Evolutionary conservation across 2,329 filamentous ascomycete genomes (phyloP), one percentile per base, ranked within the genome.

Genomic region (Hymenoscyphus fraxineus): DNA sequence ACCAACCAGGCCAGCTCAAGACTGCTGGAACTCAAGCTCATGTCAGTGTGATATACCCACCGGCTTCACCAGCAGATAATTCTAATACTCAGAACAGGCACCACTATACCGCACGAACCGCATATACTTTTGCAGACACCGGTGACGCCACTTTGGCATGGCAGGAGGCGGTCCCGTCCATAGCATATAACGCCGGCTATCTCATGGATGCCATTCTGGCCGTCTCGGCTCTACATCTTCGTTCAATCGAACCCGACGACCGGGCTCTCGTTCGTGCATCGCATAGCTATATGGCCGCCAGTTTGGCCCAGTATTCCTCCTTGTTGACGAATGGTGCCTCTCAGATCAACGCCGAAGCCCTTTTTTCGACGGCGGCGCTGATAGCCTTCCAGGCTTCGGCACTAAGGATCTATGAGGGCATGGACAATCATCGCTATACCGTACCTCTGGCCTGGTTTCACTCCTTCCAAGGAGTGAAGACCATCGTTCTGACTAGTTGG

Each of bases 381-480:
- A 85, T 92, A 73, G 79, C 89, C 71, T 86, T 92, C 75, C 81
- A 92, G 74, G 80, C 89, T 69, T 83, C 86, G 35, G 80, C 90
- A 51, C 81, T 86, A 59, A 78, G 89, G 70, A 81, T 87, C 65
- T 88, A 88, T 66, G 81, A 81, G 64, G 55, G 32, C 9, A 83
- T 85, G 60, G 84, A 86, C 3, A 76, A 77, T 58, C 77, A 80
- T 56, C 78, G 78, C 47, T 89, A 89, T 71, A 78, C 79, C 19
- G 75, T 88, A n/a, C 86, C 86, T 0, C 76, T 88, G 55, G 81
- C 84, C 2, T 88, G 85, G 85, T 88, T 89, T 66, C 86, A 88
- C 71, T 83, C 86, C 3, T 88, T 88, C 71, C 86, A 88, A 70
- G 86, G 86, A 12, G 85, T 89, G 68, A 89, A 88, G 73, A 83